phyloP scores from a whole-genome alignment of 2,329 filamentous ascomycete species.

The Pseudocercospora cruenta region DNA sequence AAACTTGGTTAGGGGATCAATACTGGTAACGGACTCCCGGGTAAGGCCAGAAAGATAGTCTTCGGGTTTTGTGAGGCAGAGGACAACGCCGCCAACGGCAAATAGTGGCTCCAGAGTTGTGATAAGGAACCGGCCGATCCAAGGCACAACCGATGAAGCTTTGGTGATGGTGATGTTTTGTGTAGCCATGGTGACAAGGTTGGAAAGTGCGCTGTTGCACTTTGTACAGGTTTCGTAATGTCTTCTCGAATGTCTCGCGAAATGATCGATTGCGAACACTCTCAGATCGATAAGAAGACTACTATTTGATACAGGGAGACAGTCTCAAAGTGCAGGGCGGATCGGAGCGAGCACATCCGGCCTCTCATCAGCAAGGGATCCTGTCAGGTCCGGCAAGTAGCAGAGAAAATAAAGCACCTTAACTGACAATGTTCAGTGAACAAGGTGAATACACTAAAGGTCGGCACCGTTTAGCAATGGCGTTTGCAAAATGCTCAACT shows the following conservation, averaged over 20 bases:
- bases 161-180: slow-evolving; percentile 17
- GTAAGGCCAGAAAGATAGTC: slow-evolving; percentile 31
- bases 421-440: background rate
- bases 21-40: slow-evolving; percentile 26
- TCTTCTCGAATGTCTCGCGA: background rate
- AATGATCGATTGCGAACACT: background rate
- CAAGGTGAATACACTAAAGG: background rate
- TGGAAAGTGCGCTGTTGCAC: background rate
- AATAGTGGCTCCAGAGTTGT: slow-evolving; percentile 34
- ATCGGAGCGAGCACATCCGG: slow-evolving; percentile 1
- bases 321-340: background rate
- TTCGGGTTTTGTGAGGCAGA: slow-evolving; percentile 27
- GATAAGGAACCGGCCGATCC: slow-evolving; percentile 33
- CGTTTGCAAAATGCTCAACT: background rate
- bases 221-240: background rate
- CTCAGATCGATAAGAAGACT: background rate
- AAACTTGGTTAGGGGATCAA: slow-evolving; percentile 31
- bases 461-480: too few relatives aligned
- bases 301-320: slow-evolving; percentile 1
- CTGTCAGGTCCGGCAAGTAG: background rate
- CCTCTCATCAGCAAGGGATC: slow-evolving; percentile 1
- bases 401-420: background rate
- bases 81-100: slow-evolving; percentile 32
- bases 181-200: background rate
- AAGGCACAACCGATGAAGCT: slow-evolving; percentile 32